Evolutionary conservation across 1,284 basidiomycete species (phyloP).

Genomic region (Trichosporon ovoides): DNA sequence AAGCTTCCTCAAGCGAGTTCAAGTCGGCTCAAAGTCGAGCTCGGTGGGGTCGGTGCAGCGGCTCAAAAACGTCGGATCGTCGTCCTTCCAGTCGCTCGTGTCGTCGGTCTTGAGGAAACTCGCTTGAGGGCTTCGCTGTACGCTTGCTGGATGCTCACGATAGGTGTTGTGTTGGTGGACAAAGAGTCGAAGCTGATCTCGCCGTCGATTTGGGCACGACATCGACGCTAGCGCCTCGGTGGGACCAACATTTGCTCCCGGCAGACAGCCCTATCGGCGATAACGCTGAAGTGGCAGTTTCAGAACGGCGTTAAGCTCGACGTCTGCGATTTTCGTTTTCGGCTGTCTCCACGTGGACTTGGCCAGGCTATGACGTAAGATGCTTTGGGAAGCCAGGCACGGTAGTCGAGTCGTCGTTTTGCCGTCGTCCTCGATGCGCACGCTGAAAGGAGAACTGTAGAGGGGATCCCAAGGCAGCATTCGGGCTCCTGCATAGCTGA

Average conservation of each 20-base stretch:
- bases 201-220: not conserved
- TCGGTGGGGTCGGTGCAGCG: not conserved
- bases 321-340: not conserved
- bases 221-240: not conserved
- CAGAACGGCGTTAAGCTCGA: not conserved
- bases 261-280: no score
- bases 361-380: no score
- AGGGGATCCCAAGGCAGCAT: no score
- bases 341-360: no score
- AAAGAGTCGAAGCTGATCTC: constrained; percentile 6
- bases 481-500: no score
- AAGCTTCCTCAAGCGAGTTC: not conserved
- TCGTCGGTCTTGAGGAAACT: not conserved
- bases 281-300: not conserved
- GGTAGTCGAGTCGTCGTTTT: no score
- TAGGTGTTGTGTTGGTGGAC: constrained; percentile 6
- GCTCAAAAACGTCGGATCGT: not conserved
- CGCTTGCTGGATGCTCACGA: constrained; percentile 3
- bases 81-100: not conserved
- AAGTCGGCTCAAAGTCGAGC: no score
- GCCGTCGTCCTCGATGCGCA: no score
- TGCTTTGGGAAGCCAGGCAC: no score
- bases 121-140: constrained; percentile 2
- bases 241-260: no score
- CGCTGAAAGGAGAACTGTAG: no score